These are phyloP conservation scores for Cystobasidium onofrii DNA, from an alignment of 768 basidiomycete species.

Conservation along the genomic window DNA sequence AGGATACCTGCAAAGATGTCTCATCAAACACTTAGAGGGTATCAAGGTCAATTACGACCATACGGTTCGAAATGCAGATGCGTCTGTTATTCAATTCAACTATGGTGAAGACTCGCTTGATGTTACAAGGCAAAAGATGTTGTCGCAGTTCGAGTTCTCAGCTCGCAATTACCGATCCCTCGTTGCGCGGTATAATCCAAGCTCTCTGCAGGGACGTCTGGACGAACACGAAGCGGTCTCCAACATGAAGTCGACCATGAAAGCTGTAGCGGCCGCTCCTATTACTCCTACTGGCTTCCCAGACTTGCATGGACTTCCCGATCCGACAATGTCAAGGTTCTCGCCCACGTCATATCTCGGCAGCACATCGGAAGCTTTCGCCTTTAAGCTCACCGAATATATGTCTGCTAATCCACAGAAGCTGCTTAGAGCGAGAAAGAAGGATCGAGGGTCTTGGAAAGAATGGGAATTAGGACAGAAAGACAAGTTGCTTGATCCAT, in stretches of 20 bases:
- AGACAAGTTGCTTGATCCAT: constrained; percentile 47
- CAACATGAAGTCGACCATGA: constrained; percentile 85
- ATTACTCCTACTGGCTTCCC: neutral
- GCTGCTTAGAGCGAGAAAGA: constrained; percentile 48
- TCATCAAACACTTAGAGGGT: constrained; percentile 97
- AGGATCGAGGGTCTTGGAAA: constrained; percentile 49
- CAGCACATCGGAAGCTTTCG: constrained; percentile 85
- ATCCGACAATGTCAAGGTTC: constrained; percentile 66
- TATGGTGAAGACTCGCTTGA: constrained; percentile 96
- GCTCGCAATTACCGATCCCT: constrained; percentile 75
- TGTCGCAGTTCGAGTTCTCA: constrained; percentile 87
- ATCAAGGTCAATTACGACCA: constrained; percentile 95
- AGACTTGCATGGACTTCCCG: constrained; percentile 50
- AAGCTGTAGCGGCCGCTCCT: constrained; percentile 47
- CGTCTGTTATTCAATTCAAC: constrained; percentile 85
- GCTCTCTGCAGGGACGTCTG: constrained; percentile 54
- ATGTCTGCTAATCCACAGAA: constrained; percentile 62
- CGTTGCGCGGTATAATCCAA: constrained; percentile 56
- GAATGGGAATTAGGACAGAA: constrained; percentile 42
- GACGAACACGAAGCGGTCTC: constrained; percentile 58
- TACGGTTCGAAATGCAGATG: constrained; percentile 91
- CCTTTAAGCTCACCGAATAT: constrained; percentile 68
- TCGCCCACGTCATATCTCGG: constrained; percentile 74
- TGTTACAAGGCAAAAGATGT: constrained; percentile 92
- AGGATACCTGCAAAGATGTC: constrained; percentile 91